phyloP scores from a whole-genome alignment of 164 flowering plant species.

The Sedum album region DNA sequence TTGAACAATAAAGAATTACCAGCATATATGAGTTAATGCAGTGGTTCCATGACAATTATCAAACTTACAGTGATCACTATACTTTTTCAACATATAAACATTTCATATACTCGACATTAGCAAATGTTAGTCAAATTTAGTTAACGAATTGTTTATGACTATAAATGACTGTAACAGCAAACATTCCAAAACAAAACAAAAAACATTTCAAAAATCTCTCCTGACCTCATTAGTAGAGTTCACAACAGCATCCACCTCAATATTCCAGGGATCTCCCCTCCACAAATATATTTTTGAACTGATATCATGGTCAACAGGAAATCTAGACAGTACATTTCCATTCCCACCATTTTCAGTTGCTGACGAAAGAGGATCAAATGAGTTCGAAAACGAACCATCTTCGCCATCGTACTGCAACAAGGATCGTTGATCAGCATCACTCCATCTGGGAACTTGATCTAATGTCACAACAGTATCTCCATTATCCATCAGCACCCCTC shows the following conservation, averaged over 20 bases:
- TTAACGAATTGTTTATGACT: background rate
- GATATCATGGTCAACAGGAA: slow-evolving; percentile 84
- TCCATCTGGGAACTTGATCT: slow-evolving; percentile 96
- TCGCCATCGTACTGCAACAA: slow-evolving; percentile 49
- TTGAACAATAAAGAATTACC: background rate
- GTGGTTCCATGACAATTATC: background rate
- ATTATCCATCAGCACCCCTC: slow-evolving; percentile 58
- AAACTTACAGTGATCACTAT: background rate
- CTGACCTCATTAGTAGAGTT: slow-evolving; percentile 96
- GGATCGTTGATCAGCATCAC: slow-evolving; percentile 61
- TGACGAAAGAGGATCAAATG: slow-evolving; percentile 67
- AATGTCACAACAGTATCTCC: slow-evolving; percentile 62
- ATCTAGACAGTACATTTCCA: slow-evolving; percentile 55
- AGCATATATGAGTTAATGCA: background rate
- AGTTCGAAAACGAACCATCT: slow-evolving; percentile 32
- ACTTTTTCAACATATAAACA: background rate
- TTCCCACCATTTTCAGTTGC: slow-evolving; percentile 40
- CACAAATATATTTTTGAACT: slow-evolving; percentile 88
- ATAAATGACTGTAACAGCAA: background rate
- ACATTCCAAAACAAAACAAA: background rate
- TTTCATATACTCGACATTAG: background rate
- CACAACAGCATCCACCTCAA: slow-evolving; percentile 98
- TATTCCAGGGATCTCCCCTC: slow-evolving; percentile 98
- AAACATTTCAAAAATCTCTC: background rate
- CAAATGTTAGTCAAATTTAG: background rate